phyloP scores from a whole-genome alignment of 768 basidiomycete genomes.

The Termitomyces sp. region DNA sequence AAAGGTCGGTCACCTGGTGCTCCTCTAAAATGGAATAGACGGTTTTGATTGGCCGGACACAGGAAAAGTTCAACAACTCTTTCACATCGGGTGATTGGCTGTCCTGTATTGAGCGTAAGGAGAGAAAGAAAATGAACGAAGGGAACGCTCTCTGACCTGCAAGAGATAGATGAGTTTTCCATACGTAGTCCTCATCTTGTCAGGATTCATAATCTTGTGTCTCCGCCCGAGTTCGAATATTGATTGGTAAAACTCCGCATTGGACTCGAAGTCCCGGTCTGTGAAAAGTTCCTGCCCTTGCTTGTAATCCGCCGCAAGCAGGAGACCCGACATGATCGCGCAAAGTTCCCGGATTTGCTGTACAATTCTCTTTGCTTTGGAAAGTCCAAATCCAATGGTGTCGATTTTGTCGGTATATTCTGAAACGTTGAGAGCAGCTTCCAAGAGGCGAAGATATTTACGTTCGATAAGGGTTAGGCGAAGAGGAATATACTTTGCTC shows the following conservation, averaged over 20 bases:
- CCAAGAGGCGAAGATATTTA: constrained; percentile 80
- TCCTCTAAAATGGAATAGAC: constrained; percentile 67
- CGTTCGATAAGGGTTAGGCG: constrained; percentile 74
- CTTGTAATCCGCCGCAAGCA: constrained; percentile 84
- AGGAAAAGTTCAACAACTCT: constrained; percentile 76
- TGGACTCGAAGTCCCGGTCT: constrained; percentile 77
- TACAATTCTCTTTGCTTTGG: constrained; percentile 85
- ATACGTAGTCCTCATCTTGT: constrained; percentile 88
- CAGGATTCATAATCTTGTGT: constrained; percentile 91
- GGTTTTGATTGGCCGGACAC: constrained; percentile 73
- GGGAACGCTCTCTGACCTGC: constrained; percentile 44
- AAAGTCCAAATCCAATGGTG: constrained; percentile 70
- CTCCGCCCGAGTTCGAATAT: constrained; percentile 81
- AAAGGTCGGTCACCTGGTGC: constrained; percentile 58
- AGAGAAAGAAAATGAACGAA: neutral
- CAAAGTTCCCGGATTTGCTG: constrained; percentile 85
- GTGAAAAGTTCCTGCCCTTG: constrained; percentile 83
- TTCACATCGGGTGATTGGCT: constrained; percentile 82
- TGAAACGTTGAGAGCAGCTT: constrained; percentile 79
- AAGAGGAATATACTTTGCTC: constrained; percentile 76
- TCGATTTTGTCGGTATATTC: constrained; percentile 93
- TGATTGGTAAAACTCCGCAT: constrained; percentile 74
- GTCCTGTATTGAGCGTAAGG: constrained; percentile 45
- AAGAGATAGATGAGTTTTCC: constrained; percentile 83
- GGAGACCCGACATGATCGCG: constrained; percentile 80